These are phyloP conservation scores for Sporothrix brunneoviolacea DNA, from an alignment of 2,329 filamentous ascomycete genomes.

Conservation along the genomic window DNA sequence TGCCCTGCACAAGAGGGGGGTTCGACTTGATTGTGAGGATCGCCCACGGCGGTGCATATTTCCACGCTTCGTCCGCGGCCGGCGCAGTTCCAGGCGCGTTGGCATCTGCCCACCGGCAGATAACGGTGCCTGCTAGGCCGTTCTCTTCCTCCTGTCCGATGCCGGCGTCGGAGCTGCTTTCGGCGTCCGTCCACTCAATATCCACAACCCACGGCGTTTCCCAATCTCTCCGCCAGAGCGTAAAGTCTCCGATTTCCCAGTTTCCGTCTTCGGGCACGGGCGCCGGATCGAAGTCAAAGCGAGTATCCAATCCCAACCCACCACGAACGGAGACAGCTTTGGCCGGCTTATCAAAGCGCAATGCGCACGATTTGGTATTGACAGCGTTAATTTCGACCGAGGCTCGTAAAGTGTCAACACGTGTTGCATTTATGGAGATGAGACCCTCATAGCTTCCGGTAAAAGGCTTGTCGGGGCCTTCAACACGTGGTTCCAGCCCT, in stretches of 20 bases:
- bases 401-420: too few species aligned
- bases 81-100: conserved; percentile 68
- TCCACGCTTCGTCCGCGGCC: conserved; percentile 70
- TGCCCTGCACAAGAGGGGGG: conserved; percentile 77
- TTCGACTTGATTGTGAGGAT: conserved; percentile 62
- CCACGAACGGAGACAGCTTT: conserved; percentile 53
- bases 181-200: conserved; percentile 52
- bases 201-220: conserved; percentile 69
- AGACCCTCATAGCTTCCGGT: conserved; percentile 47
- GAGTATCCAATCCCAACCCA: conserved; percentile 50
- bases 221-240: conserved; percentile 80
- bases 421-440: conserved; percentile 57
- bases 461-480: conserved; percentile 56
- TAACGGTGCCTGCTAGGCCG: conserved; percentile 55
- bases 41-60: conserved; percentile 74
- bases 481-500: conserved; percentile 23
- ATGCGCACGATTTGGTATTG: conserved; percentile 72
- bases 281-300: conserved; percentile 55
- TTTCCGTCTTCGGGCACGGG: conserved; percentile 40
- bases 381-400: conserved; percentile 61
- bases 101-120: conserved; percentile 83
- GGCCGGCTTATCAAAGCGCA: conserved; percentile 66
- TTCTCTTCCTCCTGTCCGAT: conserved; percentile 19
- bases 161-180: conserved; percentile 16
- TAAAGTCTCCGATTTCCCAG: conserved; percentile 50